Evolutionary conservation across 2,329 filamentous ascomycete genomes (phyloP).

Genomic region (Amauroascus niger): DNA sequence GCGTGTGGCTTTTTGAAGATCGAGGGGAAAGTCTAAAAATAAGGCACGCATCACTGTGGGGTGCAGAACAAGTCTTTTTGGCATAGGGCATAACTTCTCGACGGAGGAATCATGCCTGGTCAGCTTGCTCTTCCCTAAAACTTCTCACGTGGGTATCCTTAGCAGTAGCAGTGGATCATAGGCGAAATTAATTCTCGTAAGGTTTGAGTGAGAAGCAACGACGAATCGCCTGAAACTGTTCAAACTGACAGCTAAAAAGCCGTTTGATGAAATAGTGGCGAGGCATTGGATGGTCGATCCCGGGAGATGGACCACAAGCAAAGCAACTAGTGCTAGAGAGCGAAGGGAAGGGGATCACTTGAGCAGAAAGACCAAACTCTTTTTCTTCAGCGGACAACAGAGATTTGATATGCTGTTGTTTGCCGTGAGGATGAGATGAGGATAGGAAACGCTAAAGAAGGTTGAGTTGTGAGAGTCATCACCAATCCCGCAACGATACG

Average conservation of each 20-base stretch:
- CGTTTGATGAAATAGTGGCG: neutral
- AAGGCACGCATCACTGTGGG: slow-evolving; percentile 8
- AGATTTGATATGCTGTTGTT: too few species aligned
- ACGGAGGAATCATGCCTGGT: neutral
- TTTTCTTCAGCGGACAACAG: neutral
- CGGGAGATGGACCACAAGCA: neutral
- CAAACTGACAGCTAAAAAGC: slow-evolving; percentile 1
- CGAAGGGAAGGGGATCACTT: slow-evolving; percentile 2
- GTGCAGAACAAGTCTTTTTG: slow-evolving; percentile 8
- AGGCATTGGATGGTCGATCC: slow-evolving; percentile 4
- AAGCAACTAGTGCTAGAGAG: neutral
- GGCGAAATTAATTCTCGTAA: neutral
- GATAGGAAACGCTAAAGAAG: neutral
- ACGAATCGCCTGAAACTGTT: neutral
- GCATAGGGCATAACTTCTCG: slow-evolving; percentile 6
- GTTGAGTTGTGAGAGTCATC: neutral
- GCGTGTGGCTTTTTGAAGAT: neutral
- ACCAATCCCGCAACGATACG: neutral
- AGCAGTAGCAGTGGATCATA: neutral
- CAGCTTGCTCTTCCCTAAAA: neutral
- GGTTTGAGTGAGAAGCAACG: neutral
- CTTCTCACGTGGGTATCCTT: slow-evolving; percentile 6
- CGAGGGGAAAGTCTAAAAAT: slow-evolving; percentile 4
- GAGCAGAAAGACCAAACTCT: neutral
- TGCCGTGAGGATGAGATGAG: too few species aligned